These are phyloP conservation scores for Puccinia polysora DNA, from an alignment of 1,284 basidiomycete genomes.

Conservation along the genomic window DNA sequence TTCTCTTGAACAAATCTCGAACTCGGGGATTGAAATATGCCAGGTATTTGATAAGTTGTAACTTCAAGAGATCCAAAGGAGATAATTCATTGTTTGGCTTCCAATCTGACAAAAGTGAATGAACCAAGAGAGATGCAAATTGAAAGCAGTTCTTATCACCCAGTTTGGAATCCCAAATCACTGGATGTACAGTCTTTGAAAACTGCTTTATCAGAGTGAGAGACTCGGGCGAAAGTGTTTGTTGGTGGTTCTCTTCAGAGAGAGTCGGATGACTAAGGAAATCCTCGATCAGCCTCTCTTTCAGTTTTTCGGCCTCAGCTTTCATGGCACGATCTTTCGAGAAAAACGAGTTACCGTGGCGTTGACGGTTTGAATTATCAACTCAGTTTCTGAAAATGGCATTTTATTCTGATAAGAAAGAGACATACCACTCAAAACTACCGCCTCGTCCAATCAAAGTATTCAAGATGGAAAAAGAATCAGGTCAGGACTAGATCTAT, in stretches of 20 bases:
- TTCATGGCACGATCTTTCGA: background rate
- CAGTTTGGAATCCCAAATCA: background rate
- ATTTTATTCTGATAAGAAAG: background rate
- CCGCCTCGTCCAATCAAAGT: background rate
- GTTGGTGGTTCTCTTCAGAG: background rate
- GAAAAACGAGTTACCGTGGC: too few relatives aligned
- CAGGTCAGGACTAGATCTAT: background rate
- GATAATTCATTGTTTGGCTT: background rate
- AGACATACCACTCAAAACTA: conserved; percentile 28
- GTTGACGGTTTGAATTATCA: too few relatives aligned
- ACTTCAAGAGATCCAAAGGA: background rate
- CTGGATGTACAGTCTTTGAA: background rate
- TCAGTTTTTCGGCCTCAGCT: background rate
- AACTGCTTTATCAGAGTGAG: conserved; percentile 1
- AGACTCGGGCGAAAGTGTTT: background rate
- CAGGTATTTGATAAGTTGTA: conserved; percentile 28
- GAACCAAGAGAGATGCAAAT: too few relatives aligned
- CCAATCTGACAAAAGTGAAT: background rate
- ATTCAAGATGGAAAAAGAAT: background rate
- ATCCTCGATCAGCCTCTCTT: conserved; percentile 30
- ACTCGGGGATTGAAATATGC: conserved; percentile 11
- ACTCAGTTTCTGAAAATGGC: too few relatives aligned
- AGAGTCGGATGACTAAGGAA: conserved; percentile 18
- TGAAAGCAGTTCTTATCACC: too few relatives aligned
- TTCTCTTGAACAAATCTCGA: conserved; percentile 15